Base-by-base conservation (phyloP, 2,329 filamentous ascomycete species). In the Penicillium sp. region DNA sequence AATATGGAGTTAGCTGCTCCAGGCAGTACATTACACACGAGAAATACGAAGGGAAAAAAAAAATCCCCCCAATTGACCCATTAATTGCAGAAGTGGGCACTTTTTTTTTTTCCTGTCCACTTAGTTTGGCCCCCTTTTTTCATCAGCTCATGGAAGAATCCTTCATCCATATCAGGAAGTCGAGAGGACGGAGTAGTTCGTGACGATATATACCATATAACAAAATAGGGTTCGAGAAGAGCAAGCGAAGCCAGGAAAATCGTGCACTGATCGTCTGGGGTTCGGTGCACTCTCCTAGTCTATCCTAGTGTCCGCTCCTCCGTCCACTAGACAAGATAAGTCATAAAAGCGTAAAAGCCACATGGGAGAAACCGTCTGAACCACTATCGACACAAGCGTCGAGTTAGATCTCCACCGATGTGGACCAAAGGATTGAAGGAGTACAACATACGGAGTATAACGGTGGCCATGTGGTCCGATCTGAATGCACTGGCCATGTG, bases 51-150 rank as follows among this genome's bases (percentile, higher is more conserved):
- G 7, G 21, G 19, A 21, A 21, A 21, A 21, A 53, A 34, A 29
- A 10, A 10, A 50, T 19, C 6, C 25, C 44, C 29, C 25, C 21
- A 31, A 31, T 52, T 33, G 31, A 47, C 31, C n/a, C 50, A 19
- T 44, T 55, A 45, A 23, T 39, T 45, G 39, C 47, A 39, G 53
- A 51, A 45, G 53, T 55, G 47, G 53, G 38, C 38, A 41, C 27
- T 29, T 8, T 21, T 46, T 31, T 10, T 34, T 23, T 10, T 3
- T 5, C 9, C 2, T 33, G 44, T 46, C 19, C 46, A 38, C 46
- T 34, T 34, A 9, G n/a, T 16, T 31, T 31, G 16, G 45, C 39
- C 53, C 46, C 53, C 38, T 33, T 34, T 16, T 23, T 5, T 5
- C 5, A 25, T 31, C 10, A 50, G 27, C 23, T 13, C 7, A 8